phyloP scores from a whole-genome alignment of 257 asterid species.

The Solanum virginianum region DNA sequence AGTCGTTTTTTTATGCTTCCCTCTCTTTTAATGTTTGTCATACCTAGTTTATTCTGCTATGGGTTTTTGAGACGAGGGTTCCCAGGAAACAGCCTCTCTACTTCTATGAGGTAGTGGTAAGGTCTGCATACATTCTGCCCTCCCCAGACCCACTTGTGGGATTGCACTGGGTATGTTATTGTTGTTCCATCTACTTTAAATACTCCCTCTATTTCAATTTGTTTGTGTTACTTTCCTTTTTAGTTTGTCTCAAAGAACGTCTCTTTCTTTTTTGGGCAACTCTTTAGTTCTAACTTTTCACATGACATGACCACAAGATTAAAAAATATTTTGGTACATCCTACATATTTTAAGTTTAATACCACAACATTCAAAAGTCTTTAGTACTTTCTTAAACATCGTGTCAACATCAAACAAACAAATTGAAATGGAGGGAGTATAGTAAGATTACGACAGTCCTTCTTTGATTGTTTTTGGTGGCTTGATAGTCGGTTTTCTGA shows the following conservation, averaged over 20 bases:
- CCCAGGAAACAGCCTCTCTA: too few species aligned
- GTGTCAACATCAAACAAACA: background rate
- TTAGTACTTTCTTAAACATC: background rate
- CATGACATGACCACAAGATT: background rate
- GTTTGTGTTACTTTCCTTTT: background rate
- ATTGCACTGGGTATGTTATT: too few species aligned
- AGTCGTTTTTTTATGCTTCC: too few species aligned
- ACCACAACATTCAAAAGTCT: background rate
- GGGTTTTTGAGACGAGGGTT: too few species aligned
- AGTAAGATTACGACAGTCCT: background rate
- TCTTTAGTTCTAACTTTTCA: background rate
- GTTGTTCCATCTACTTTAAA: background rate
- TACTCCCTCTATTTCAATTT: background rate
- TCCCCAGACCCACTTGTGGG: too few species aligned
- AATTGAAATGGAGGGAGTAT: background rate
- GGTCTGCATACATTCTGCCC: too few species aligned
- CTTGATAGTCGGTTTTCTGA: background rate
- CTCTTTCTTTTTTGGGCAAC: background rate
- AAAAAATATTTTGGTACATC: background rate
- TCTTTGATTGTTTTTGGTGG: background rate
- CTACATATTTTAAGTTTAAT: background rate
- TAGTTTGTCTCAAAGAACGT: background rate
- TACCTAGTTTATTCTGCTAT: too few species aligned
- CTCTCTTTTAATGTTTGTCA: too few species aligned
- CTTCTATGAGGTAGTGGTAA: too few species aligned